These are phyloP conservation scores for Penicillium cataractarum DNA, from an alignment of 495 filamentous ascomycete species.

Conservation along the genomic window DNA sequence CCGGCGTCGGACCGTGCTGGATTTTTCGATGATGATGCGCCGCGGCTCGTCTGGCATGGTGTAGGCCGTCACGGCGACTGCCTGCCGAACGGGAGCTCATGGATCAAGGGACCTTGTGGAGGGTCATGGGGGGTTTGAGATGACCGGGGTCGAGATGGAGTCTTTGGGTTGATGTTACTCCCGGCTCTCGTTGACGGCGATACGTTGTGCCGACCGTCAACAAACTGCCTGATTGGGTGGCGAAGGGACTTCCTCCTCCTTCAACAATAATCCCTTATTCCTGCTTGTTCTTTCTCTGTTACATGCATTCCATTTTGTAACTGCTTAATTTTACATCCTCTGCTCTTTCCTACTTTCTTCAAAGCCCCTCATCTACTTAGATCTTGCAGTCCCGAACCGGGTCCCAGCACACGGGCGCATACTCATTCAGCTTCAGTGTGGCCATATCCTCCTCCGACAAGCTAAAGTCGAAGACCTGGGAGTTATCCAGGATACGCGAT, in stretches of 20 bases:
- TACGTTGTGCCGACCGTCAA: slow-evolving; percentile 42
- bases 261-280: not conserved
- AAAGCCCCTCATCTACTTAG: slow-evolving; percentile 5
- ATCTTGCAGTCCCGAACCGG: slow-evolving; percentile 54
- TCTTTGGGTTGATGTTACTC: not conserved
- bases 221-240: slow-evolving; percentile 30
- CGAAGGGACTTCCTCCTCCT: not conserved
- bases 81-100: slow-evolving; percentile 22
- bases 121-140: slow-evolving; percentile 2
- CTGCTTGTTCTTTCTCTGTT: not conserved
- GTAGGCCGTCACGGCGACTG: slow-evolving; percentile 25
- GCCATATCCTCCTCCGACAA: slow-evolving; percentile 64
- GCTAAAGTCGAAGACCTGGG: slow-evolving; percentile 79
- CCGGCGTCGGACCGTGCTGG: slow-evolving; percentile 45
- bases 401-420: slow-evolving; percentile 75
- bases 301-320: not conserved
- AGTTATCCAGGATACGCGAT: slow-evolving; percentile 69
- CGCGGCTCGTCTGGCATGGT: slow-evolving; percentile 46
- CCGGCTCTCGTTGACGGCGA: slow-evolving; percentile 27
- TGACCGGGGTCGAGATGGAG: not conserved
- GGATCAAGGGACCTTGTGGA: slow-evolving; percentile 12
- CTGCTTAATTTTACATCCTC: not conserved
- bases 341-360: not conserved
- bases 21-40: slow-evolving; percentile 51
- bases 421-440: slow-evolving; percentile 54